A percentile compares a stretch with the other conserved stretches of the same genome.
phyloP scores from a whole-genome alignment of 306 rosid species.

The Betula pendula region DNA sequence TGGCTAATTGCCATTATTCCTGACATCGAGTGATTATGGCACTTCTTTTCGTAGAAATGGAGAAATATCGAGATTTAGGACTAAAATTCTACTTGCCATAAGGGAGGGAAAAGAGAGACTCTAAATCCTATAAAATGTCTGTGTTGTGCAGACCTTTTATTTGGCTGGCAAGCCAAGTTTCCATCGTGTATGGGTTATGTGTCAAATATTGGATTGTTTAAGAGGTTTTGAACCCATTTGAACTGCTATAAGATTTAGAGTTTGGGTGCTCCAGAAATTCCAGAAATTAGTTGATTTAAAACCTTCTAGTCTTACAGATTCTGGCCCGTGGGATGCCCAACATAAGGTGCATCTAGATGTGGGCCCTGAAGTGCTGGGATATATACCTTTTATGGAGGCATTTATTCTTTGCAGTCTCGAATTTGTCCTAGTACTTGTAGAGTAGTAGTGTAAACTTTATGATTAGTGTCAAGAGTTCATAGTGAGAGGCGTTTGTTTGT shows the following conservation, averaged over 20 bases:
- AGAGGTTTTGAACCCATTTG: not conserved
- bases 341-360: not conserved
- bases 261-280: not conserved
- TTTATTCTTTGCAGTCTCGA: not conserved
- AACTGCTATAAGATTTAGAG: not conserved
- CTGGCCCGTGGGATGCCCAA: not conserved
- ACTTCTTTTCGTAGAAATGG: not conserved
- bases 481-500: not conserved
- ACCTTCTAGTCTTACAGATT: not conserved
- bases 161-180: constrained; percentile 11
- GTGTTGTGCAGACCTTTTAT: not conserved
- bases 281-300: not conserved
- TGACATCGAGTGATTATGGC: not conserved
- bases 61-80: not conserved
- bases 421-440: not conserved
- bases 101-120: not conserved
- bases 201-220: not conserved
- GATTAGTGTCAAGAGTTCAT: not conserved
- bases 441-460: not conserved
- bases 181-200: not conserved
- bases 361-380: not conserved
- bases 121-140: not conserved
- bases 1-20: not conserved
- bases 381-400: not conserved
- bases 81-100: not conserved